Evolutionary conservation across 305 asterid genomes (phyloP).

Genomic region (Plantago lanceolata): DNA sequence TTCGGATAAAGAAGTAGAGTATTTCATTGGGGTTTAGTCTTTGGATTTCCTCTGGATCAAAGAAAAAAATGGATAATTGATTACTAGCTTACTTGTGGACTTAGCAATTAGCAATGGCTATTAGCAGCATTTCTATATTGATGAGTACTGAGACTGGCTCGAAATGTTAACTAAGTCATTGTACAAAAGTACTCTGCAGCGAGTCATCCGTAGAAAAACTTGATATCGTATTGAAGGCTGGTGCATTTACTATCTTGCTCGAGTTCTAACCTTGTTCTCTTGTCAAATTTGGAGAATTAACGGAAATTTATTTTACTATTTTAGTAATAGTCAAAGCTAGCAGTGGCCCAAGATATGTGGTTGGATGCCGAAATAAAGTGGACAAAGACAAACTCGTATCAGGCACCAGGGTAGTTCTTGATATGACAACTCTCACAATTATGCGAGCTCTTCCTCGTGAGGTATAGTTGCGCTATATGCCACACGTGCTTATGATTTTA

Average conservation of each 20-base stretch:
- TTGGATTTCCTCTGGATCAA: too few relatives aligned
- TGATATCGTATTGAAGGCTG: too few relatives aligned
- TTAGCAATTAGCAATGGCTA: too few relatives aligned
- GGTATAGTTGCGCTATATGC: constrained; percentile 30
- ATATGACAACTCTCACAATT: constrained; percentile 94
- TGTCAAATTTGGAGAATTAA: constrained; percentile 12
- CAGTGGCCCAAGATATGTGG: constrained; percentile 97
- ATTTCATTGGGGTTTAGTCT: too few relatives aligned
- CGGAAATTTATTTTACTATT: constrained; percentile 19
- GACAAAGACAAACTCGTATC: constrained; percentile 86
- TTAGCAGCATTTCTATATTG: too few relatives aligned
- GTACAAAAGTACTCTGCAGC: too few relatives aligned
- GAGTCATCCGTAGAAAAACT: too few relatives aligned
- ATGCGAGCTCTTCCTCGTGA: constrained; percentile 99
- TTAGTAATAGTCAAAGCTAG: constrained; percentile 96
- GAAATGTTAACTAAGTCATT: too few relatives aligned
- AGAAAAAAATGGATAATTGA: too few relatives aligned
- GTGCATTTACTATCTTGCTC: not conserved
- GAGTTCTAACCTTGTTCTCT: constrained; percentile 7
- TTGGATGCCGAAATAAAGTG: constrained; percentile 95
- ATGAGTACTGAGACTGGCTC: too few relatives aligned
- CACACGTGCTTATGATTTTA: not conserved
- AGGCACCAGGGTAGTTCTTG: constrained; percentile 90
- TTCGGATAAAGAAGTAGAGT: too few relatives aligned
- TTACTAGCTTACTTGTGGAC: too few relatives aligned